A percentile compares a stretch with the other conserved stretches of the same genome.
Conservation (phyloP, 2,329 filamentous ascomycete species). For the Colletotrichum tofieldiae region DNA sequence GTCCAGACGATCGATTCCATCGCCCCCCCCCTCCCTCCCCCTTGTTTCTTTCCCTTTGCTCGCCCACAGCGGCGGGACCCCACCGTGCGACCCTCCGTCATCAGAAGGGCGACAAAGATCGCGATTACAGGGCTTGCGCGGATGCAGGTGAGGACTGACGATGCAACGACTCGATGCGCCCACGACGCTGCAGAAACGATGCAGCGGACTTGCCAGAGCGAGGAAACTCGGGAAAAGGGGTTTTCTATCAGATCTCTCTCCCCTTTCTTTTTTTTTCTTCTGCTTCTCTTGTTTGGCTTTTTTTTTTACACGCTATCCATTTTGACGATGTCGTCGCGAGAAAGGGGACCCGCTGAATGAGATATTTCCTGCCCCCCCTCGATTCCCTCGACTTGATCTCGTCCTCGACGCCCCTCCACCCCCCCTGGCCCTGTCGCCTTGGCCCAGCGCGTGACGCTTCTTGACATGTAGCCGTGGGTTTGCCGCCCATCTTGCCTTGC, state of each 20-base stretch:
- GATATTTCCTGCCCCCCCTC: slow-evolving; percentile 3
- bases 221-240: slow-evolving; percentile 10
- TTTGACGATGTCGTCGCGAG: slow-evolving; percentile 40
- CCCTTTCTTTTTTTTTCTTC: not conserved
- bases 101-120: slow-evolving; percentile 23
- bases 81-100: slow-evolving; percentile 26
- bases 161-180: slow-evolving; percentile 33
- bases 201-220: slow-evolving; percentile 18
- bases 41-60: not conserved
- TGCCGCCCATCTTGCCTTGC: slow-evolving; percentile 11
- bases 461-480: slow-evolving; percentile 3
- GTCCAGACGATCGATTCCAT: slow-evolving; percentile 6
- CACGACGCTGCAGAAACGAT: slow-evolving; percentile 33
- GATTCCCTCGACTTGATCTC: slow-evolving; percentile 2
- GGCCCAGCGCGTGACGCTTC: slow-evolving; percentile 19
- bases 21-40: not conserved
- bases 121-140: slow-evolving; percentile 25
- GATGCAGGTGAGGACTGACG: slow-evolving; percentile 42
- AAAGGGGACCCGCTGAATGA: slow-evolving; percentile 9
- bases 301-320: slow-evolving; percentile 28
- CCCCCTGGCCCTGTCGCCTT: not conserved
- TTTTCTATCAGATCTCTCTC: no score
- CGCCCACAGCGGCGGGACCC: slow-evolving; percentile 16
- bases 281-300: not conserved
- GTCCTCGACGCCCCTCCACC: not conserved